phyloP scores from a whole-genome alignment of 23 red algal species.

The Gracilaria gracilis region DNA sequence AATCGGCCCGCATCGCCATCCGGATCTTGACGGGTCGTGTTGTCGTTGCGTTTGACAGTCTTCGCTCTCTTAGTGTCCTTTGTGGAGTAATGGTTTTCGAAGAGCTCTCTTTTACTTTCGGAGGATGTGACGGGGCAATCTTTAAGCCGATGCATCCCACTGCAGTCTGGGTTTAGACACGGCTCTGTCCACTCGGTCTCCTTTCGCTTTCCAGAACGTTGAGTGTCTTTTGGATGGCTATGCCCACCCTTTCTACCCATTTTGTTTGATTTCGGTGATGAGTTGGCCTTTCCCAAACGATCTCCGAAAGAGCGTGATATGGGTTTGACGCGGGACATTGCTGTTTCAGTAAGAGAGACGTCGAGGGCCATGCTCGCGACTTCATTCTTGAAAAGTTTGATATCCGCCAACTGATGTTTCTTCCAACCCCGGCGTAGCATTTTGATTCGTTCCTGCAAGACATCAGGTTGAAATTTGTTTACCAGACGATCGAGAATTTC shows the following conservation, averaged over 20 bases:
- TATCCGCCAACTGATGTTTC: not conserved
- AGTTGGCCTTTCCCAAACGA: not conserved
- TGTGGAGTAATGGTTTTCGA: not conserved
- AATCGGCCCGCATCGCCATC: not conserved
- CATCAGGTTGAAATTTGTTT: not conserved
- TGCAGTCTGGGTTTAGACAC: not conserved
- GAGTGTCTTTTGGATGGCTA: not conserved
- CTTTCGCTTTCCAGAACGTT: not conserved
- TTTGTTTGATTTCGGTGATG: not conserved
- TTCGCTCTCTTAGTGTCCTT: not conserved
- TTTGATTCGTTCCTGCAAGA: conserved; percentile 26
- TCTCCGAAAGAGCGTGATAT: not conserved
- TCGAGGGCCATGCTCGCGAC: not conserved
- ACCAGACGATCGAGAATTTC: conserved; percentile 1
- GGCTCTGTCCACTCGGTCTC: not conserved
- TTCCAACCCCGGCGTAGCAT: conserved; percentile 9
- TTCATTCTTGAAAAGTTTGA: conserved; percentile 18
- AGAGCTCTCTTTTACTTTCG: not conserved
- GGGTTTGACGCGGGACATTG: not conserved
- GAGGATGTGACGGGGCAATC: not conserved
- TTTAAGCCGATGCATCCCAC: not conserved
- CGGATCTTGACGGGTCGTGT: no score
- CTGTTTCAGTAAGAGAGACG: not conserved
- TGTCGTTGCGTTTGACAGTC: not conserved
- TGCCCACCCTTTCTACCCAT: not conserved